phyloP scores from a whole-genome alignment of 1,284 basidiomycete species.

The Peniophora sp. region DNA sequence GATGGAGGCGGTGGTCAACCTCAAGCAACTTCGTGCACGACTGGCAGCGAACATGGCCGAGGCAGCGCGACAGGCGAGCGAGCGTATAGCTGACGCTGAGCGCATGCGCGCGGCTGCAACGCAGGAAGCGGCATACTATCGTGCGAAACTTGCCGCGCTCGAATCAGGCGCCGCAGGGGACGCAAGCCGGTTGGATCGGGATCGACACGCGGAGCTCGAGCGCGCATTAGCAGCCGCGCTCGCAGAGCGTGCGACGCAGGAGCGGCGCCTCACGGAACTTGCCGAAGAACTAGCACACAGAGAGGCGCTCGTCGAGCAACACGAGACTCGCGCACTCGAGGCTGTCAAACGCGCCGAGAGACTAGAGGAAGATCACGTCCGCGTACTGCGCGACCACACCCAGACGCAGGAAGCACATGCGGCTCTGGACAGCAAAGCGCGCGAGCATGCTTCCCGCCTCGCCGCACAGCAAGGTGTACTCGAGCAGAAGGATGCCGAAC shows the following conservation, averaged over 20 bases:
- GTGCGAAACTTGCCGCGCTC: slow-evolving; percentile 84
- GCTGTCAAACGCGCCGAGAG: slow-evolving; percentile 76
- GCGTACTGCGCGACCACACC: slow-evolving; percentile 61
- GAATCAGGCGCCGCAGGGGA: slow-evolving; percentile 70
- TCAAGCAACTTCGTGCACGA: slow-evolving; percentile 86
- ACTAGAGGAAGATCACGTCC: slow-evolving; percentile 75
- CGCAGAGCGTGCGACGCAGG: slow-evolving; percentile 59
- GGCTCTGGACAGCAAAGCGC: slow-evolving; percentile 57
- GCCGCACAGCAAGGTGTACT: slow-evolving; percentile 69
- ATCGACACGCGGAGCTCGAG: slow-evolving; percentile 79
- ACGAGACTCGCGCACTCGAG: slow-evolving; percentile 77
- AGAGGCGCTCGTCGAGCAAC: slow-evolving; percentile 70
- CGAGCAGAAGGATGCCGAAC: slow-evolving; percentile 78
- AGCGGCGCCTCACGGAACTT: slow-evolving; percentile 68
- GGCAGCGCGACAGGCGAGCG: slow-evolving; percentile 72
- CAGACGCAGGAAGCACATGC: slow-evolving; percentile 66
- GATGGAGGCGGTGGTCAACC: slow-evolving; percentile 68
- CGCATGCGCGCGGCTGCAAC: slow-evolving; percentile 72
- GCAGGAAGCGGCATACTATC: slow-evolving; percentile 95
- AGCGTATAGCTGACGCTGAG: slow-evolving; percentile 77
- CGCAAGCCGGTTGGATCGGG: slow-evolving; percentile 67
- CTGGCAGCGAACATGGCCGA: slow-evolving; percentile 75
- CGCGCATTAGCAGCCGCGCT: slow-evolving; percentile 62
- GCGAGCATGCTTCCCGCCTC: slow-evolving; percentile 76
- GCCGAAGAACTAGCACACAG: slow-evolving; percentile 69